Conservation (phyloP, 495 filamentous ascomycete genomes). For the Staphylotrichum longicolle region DNA sequence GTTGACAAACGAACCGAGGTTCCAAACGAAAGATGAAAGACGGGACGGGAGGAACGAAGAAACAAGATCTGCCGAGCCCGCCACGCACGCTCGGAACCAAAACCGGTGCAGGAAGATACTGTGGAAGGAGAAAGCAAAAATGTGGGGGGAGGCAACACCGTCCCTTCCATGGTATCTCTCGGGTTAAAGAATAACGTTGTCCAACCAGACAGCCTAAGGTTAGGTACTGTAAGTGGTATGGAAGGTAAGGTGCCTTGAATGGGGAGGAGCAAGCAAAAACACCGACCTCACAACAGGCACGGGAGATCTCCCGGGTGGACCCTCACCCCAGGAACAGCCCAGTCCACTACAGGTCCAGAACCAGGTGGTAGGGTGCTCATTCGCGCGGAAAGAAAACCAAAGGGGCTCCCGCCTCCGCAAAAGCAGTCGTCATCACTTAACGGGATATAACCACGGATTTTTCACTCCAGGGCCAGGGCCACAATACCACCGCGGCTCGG, state of each 20-base stretch:
- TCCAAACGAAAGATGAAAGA: neutral
- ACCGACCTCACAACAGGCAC: neutral
- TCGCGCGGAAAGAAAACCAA: neutral
- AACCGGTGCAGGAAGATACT: too few relatives aligned
- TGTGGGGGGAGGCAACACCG: too few relatives aligned
- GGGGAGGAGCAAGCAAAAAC: too few relatives aligned
- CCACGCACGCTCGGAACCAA: neutral
- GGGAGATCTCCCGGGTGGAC: slow-evolving; percentile 2
- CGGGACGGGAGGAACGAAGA: neutral
- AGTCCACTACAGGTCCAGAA: too few relatives aligned
- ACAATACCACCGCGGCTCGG: slow-evolving; percentile 4
- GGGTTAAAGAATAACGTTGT: neutral
- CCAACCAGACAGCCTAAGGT: neutral
- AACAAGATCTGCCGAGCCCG: slow-evolving; percentile 10
- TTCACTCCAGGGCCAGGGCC: neutral
- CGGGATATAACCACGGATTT: neutral
- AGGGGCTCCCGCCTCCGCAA: neutral
- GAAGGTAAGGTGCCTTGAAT: too few relatives aligned
- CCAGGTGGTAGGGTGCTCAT: too few relatives aligned
- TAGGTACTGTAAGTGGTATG: too few relatives aligned
- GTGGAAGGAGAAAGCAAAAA: too few relatives aligned
- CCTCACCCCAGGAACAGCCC: neutral
- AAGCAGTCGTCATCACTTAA: neutral
- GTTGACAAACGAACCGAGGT: too few relatives aligned
- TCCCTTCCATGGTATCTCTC: neutral